Conservation (phyloP, 2,329 filamentous ascomycete species). For the Didymella pomorum region DNA sequence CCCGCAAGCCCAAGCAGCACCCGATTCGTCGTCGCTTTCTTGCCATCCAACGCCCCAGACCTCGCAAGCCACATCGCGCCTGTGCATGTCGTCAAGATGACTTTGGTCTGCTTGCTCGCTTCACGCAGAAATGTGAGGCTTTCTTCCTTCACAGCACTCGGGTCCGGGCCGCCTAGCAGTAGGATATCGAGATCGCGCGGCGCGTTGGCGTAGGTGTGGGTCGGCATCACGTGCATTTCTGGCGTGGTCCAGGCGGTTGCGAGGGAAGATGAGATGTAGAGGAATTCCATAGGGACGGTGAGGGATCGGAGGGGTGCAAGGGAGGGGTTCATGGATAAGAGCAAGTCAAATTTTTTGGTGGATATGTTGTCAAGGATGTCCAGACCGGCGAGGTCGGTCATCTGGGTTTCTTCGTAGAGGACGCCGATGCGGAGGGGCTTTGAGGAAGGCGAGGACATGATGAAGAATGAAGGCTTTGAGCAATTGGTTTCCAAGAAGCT, state of each 20-base stretch:
- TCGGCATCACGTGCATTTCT: conserved; percentile 47
- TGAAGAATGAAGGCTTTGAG: not conserved
- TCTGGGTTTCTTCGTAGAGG: conserved; percentile 51
- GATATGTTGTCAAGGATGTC: conserved; percentile 53
- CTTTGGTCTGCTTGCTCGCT: conserved; percentile 46
- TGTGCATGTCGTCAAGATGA: conserved; percentile 52
- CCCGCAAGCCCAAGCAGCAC: conserved; percentile 37
- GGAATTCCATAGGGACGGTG: conserved; percentile 48
- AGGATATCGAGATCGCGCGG: conserved; percentile 55
- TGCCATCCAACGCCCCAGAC: conserved; percentile 49
- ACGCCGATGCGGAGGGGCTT: conserved; percentile 52
- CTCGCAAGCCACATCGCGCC: conserved; percentile 53
- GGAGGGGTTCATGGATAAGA: conserved; percentile 23
- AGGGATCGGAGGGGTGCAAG: conserved; percentile 20
- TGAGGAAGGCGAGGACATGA: conserved; percentile 6
- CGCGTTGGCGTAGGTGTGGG: conserved; percentile 52
- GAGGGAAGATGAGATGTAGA: conserved; percentile 51
- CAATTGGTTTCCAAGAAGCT: not conserved
- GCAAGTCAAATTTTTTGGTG: conserved; percentile 30
- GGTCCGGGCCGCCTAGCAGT: conserved; percentile 50
- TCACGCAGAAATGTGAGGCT: conserved; percentile 51
- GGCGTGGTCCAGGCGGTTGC: conserved; percentile 44
- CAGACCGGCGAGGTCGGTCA: conserved; percentile 52
- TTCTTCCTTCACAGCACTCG: conserved; percentile 38
- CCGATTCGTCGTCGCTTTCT: conserved; percentile 53